Base-by-base conservation (phyloP, 208 protist genomes). In the Blechomonas ayalai region DNA sequence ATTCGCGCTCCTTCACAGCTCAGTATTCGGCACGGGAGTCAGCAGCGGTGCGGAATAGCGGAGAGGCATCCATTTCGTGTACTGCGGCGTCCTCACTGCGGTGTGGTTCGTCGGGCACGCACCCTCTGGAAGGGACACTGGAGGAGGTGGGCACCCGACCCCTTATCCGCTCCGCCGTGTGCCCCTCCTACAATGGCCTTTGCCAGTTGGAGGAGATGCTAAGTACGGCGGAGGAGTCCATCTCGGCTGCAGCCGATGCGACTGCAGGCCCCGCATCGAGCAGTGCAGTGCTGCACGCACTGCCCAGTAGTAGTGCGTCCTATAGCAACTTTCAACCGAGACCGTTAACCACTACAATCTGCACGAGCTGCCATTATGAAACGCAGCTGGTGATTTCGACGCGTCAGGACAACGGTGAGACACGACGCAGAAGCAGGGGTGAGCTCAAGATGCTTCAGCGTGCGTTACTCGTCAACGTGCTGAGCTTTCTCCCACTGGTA, bases 391-490 rank as follows among this genome's bases (percentile, higher is more conserved):
- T 87, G 22, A 50, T 92, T 1, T 69, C 77, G 0, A 73, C 66
- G 25, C 83, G 83, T 2, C 53, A 77, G 40, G 65, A 74, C 10
- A 72, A 65, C 26, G 80, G 83, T 12, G 67, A 74, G 37, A 25
- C 38, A 49, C 79, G 83, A 9, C 79, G 83, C 13, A 79, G 70
- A 37, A 81, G 80, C 49, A 75, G 83, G 32, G 83, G 83, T 2
- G 77, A 92, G 49, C 52, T 92, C 33, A 92, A 92, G 53, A 75
- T 89, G 68, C 43, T 87, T 6, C 83, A 92, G 52, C 68, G 78
- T 27, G 56, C 54, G 10, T 63, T 92, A 2, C 38, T 92, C 15
- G 67, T 92, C 22, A 83, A 79, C 43, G 63, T 92, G 25, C 48
- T 92, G 43, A 74, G 46, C 26, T 92, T 72, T 46, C 46, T 92